Percentiles rank a stretch among this genome's conserved stretches.
Conservation (phyloP, 768 basidiomycete species). For the Asterophora parasitica region DNA sequence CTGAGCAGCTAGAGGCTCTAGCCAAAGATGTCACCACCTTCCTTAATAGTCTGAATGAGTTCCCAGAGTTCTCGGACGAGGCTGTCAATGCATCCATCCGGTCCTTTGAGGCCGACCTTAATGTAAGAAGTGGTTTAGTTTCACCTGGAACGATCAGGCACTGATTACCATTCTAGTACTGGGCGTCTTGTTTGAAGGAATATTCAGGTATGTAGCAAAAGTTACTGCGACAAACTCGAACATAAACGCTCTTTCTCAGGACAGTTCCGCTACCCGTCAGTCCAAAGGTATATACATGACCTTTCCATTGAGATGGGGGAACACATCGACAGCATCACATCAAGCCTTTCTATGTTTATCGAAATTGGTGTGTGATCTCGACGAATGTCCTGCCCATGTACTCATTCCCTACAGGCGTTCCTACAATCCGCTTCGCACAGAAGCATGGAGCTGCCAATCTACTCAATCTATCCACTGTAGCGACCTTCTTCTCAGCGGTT, state of each 20-base stretch:
- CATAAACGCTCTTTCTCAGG: conserved; percentile 30
- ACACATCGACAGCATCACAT: conserved; percentile 64
- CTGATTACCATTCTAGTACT: conserved; percentile 43
- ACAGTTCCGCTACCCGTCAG: conserved; percentile 68
- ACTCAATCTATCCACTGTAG: conserved; percentile 70
- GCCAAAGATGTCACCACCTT: conserved; percentile 68
- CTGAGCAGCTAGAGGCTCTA: conserved; percentile 55
- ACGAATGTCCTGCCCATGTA: background rate
- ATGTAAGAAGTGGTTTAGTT: conserved; percentile 31
- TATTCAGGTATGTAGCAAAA: conserved; percentile 44
- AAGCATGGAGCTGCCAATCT: conserved; percentile 67
- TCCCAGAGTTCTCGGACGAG: conserved; percentile 75
- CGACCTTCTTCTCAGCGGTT: conserved; percentile 74
- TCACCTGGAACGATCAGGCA: background rate
- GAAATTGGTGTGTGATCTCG: conserved; percentile 53
- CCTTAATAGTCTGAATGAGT: conserved; percentile 67
- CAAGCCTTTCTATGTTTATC: conserved; percentile 67
- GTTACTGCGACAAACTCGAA: background rate
- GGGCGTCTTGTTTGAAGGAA: conserved; percentile 66
- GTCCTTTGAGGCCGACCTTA: conserved; percentile 66
- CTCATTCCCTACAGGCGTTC: conserved; percentile 46
- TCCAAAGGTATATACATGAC: conserved; percentile 72
- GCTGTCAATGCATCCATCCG: conserved; percentile 62
- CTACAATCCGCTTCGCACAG: conserved; percentile 72
- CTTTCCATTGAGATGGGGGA: conserved; percentile 71